Evolutionary conservation across 345 rosid species (phyloP).

Genomic region (Rhodamnia argentea): DNA sequence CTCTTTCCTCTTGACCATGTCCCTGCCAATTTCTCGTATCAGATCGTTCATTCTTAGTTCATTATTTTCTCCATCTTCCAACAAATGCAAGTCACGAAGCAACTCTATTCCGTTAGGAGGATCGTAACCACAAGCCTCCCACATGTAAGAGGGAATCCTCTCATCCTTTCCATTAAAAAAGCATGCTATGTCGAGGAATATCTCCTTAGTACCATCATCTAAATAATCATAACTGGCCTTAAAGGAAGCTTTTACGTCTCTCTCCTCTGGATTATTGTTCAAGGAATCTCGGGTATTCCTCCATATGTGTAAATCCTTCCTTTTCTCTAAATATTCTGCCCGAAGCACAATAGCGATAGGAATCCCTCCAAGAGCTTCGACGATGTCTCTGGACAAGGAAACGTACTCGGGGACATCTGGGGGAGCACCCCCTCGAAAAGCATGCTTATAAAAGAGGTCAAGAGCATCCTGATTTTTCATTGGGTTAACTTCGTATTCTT

Average conservation of each 20-base stretch:
- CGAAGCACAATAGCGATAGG: neutral
- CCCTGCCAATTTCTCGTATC: neutral
- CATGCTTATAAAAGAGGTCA: neutral
- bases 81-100: neutral
- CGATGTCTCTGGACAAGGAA: neutral
- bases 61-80: neutral
- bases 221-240: neutral
- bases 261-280: neutral
- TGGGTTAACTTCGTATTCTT: neutral
- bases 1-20: accelerated
- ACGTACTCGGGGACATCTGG: accelerated
- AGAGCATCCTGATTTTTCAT: neutral
- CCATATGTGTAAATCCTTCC: neutral
- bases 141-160: neutral
- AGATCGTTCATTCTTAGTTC: neutral
- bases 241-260: neutral
- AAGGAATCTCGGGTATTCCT: neutral
- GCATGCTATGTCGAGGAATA: slow-evolving; percentile 6
- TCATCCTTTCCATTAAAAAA: neutral
- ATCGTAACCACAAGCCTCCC: neutral
- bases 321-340: no score
- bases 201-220: accelerated
- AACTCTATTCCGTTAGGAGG: accelerated
- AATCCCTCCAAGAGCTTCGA: neutral
- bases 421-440: neutral